Base-by-base conservation (phyloP, 805 yeast genomes). In the Candida schatavii region DNA sequence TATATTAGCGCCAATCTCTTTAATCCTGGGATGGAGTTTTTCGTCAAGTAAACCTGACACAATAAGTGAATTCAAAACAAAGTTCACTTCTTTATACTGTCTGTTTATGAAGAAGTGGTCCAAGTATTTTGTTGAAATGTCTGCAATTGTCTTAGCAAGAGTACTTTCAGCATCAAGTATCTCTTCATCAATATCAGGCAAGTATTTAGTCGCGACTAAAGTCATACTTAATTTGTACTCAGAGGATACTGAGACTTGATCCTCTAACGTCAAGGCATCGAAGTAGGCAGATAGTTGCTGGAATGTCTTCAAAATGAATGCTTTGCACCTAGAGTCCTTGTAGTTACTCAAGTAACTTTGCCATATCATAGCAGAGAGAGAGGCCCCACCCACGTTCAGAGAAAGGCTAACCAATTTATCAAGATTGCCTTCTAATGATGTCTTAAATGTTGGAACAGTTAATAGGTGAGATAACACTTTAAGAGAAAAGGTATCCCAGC, bases 381-480 rank as follows among this genome's bases (percentile, higher is more conserved):
- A 17, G 11, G 20, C 3, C 0, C 48, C 45, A 1, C 46, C 46
- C 2, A 43, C 47, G 1, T 46, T n/a, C 1, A 44, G 38, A 5
- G 61, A 41, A 4, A 63, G 20, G 4, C 37, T 39, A 5, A 56
- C 46, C 3, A 69, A 40, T 0, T 40, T 36, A 1, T 50, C 37
- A 23, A 68, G 49, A 34, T 76, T 66, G 0, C 61, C 54, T 54
- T 83, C 90, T 10, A 83, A 48, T 1, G 52, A 49, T 0, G 87
- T 74, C 49, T 64, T 77, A 52, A 70, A 76, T 0, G 85, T 75
- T 5, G 87, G 85, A 7, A 72, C 66, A 7, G 55, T 51, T 22
- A 80, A 55, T 10, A 80, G 48, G 42, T 72, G 74, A 3, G 47
- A 21, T n/a, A 80, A 51, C 39, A 23, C 13, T 5, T 10, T 19